phyloP scores from a whole-genome alignment of 306 rosid genomes.

The Gynostemma pentaphyllum region DNA sequence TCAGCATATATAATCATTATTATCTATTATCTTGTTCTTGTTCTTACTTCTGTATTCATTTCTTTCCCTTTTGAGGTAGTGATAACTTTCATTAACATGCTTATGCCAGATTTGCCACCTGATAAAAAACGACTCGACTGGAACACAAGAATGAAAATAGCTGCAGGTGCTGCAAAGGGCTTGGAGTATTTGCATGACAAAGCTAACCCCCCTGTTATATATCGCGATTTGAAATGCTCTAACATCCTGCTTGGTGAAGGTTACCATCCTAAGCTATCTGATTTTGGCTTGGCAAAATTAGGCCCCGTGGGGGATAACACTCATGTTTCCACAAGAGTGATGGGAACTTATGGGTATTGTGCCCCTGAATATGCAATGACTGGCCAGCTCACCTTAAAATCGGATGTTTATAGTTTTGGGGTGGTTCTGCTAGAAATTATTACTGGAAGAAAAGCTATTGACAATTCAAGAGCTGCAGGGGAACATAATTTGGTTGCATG shows the following conservation, averaged over 20 bases:
- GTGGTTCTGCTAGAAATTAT: constrained; percentile 47
- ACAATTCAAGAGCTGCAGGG: constrained; percentile 34
- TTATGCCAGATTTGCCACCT: constrained; percentile 35
- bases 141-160: constrained; percentile 45
- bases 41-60: not conserved
- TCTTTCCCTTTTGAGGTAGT: not conserved
- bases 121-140: constrained; percentile 40
- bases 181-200: constrained; percentile 47
- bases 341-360: constrained; percentile 56
- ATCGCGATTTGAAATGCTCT: constrained; percentile 48
- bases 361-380: constrained; percentile 61
- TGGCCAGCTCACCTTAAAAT: constrained; percentile 48
- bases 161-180: constrained; percentile 51
- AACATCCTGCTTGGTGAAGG: constrained; percentile 39
- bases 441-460: constrained; percentile 49
- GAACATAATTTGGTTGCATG: constrained; percentile 48
- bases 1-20: constrained; percentile 8
- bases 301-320: constrained; percentile 57
- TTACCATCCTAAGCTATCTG: constrained; percentile 41
- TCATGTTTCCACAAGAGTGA: constrained; percentile 48
- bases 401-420: constrained; percentile 51
- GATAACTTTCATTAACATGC: constrained; percentile 1
- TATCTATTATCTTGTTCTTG: constrained; percentile 1
- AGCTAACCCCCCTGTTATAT: constrained; percentile 48
- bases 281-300: constrained; percentile 48